Evolutionary conservation across 2,329 filamentous ascomycete species (phyloP).

Genomic region (Talaromyces marneffei): DNA sequence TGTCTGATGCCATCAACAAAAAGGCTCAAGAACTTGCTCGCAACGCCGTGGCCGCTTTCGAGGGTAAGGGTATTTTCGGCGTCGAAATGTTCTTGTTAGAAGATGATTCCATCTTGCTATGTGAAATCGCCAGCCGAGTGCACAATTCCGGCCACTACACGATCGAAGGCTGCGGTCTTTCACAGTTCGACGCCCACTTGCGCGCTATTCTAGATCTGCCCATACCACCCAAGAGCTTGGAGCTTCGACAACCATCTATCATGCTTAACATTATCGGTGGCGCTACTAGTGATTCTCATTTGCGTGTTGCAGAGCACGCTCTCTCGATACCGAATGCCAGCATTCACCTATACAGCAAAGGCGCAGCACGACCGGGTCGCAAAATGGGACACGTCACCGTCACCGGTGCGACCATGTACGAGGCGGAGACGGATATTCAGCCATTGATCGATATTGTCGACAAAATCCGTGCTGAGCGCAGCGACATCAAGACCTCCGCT

Average conservation of each 20-base stretch:
- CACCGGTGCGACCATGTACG: constrained; percentile 60
- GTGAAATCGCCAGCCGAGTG: constrained; percentile 75
- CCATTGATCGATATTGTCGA: constrained; percentile 71
- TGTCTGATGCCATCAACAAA: constrained; percentile 55
- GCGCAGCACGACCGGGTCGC: constrained; percentile 71
- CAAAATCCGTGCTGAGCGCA: constrained; percentile 61
- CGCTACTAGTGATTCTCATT: constrained; percentile 57
- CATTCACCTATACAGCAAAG: constrained; percentile 89
- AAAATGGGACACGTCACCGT: constrained; percentile 96
- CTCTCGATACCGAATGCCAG: constrained; percentile 54
- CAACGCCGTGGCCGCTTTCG: constrained; percentile 71
- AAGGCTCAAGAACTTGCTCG: constrained; percentile 70
- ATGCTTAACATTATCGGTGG: constrained; percentile 54
- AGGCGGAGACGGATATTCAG: constrained; percentile 62
- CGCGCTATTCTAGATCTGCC: constrained; percentile 71
- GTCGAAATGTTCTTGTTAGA: constrained; percentile 90
- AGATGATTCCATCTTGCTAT: constrained; percentile 68
- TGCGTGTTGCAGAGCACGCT: constrained; percentile 52
- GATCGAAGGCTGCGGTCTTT: constrained; percentile 83
- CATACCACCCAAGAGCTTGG: constrained; percentile 47
- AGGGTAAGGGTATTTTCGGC: constrained; percentile 88
- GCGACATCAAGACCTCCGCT: constrained; percentile 31
- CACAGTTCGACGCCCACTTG: constrained; percentile 88
- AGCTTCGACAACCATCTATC: constrained; percentile 44
- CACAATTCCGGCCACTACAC: constrained; percentile 96